phyloP scores from a whole-genome alignment of 495 filamentous ascomycete species.

The Trichoderma orchidacearum region DNA sequence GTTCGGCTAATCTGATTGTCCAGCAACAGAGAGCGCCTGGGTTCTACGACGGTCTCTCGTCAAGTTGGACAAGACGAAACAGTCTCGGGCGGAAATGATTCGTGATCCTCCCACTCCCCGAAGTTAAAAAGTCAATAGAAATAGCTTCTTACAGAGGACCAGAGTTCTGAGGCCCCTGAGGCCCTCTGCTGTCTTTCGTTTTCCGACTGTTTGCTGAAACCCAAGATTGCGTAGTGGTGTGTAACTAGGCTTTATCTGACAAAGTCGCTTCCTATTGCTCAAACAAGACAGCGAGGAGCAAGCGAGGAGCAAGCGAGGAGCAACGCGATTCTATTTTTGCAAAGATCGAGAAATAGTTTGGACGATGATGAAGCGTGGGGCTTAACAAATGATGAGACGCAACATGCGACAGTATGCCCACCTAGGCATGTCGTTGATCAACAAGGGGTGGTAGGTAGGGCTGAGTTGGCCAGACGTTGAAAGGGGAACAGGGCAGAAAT shows the following conservation, averaged over 20 bases:
- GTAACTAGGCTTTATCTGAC: neutral
- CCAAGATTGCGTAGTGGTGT: neutral
- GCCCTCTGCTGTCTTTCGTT: neutral
- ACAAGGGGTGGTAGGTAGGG: neutral
- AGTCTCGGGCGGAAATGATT: neutral
- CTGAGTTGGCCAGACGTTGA: neutral
- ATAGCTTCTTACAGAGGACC: neutral
- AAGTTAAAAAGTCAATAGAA: neutral
- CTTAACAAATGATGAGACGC: neutral
- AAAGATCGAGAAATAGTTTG: neutral
- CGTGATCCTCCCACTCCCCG: neutral
- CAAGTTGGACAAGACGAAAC: neutral
- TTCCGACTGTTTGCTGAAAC: neutral
- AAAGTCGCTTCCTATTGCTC: neutral
- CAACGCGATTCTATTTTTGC: neutral
- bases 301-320: too few species aligned
- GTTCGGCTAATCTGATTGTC: too few species aligned
- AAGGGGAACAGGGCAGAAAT: neutral
- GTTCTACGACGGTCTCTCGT: too few species aligned
- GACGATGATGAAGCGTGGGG: neutral
- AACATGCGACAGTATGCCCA: neutral
- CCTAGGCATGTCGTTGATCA: neutral
- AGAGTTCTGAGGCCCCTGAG: neutral
- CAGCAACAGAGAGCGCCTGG: too few species aligned
- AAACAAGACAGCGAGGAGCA: neutral